Base-by-base conservation (phyloP, 176 grass and related monocot genomes). In the Oryza glaberrima region DNA sequence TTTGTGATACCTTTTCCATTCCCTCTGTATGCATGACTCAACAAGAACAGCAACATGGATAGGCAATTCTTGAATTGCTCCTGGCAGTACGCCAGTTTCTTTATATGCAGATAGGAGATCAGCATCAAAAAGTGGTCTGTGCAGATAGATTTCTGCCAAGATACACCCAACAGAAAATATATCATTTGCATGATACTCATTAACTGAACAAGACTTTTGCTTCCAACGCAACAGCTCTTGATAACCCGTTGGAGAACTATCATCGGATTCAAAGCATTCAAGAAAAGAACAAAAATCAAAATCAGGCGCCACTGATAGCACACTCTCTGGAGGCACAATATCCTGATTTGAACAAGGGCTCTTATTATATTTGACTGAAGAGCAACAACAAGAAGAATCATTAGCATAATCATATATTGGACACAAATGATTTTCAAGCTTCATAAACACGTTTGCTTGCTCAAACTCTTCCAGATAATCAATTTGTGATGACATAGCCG, bases 131-230 rank as follows among this genome's bases (percentile, higher is more conserved):
- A 98, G 90, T 84, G 95, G 93, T 77, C 77, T 95, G 63, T 82
- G 83, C 68, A 95, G 67, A 90, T 98, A 95, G 20, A 98, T 83
- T 86, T 98, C 95, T 82, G 93, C 91, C 77, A 98, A 61, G 35
- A 92, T 80, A 79, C 95, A 98, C n/a, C 95, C 95, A 72, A 93
- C 47, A 68, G 95, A 91, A 91, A 95, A 98, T 87, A 95, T 70
- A 80, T 98, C 95, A 85, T 84, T 83, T 52, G 93, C 88, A 46
- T 84, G 78, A 70, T 65, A 35, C 52, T 95, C 83, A 83, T 71
- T 81, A 58, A 81, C 65, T 69, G 72, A 88, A 88, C 73, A 81
- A 61, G 89, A 88, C 56, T 76, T 87, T 77, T 91, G 89, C 68
- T 87, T 88, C 95, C 95, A 95, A 52, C 83, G 77, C 69, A 98